Percentiles rank a stretch among this genome's conserved stretches.
These are phyloP conservation scores for Pseudocercospora eumusae DNA, from an alignment of 2,329 filamentous ascomycete genomes.

Conservation along the genomic window DNA sequence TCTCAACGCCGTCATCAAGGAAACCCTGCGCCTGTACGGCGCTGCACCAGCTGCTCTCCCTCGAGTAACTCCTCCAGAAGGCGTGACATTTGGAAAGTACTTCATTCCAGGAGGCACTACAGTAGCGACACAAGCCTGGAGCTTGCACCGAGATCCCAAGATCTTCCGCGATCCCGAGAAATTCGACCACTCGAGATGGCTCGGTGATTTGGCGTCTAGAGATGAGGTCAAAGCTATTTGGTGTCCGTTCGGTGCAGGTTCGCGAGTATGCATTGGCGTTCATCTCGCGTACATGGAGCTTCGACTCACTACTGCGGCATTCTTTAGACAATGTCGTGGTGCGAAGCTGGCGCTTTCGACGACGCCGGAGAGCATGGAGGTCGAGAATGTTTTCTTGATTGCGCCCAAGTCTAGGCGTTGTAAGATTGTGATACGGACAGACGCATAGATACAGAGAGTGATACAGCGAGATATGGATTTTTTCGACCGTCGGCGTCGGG, in stretches of 20 bases:
- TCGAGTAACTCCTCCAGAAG: constrained; percentile 40
- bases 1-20: constrained; percentile 43
- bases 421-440: constrained; percentile 8
- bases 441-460: neutral
- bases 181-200: constrained; percentile 21
- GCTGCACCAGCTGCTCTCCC: constrained; percentile 41
- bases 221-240: constrained; percentile 17
- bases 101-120: constrained; percentile 41
- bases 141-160: constrained; percentile 40
- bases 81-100: constrained; percentile 35
- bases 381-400: constrained; percentile 21
- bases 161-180: constrained; percentile 32
- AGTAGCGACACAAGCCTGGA: constrained; percentile 45
- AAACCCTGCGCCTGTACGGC: constrained; percentile 43
- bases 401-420: constrained; percentile 12
- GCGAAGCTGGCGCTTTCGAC: constrained; percentile 21
- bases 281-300: constrained; percentile 31
- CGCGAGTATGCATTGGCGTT: constrained; percentile 27
- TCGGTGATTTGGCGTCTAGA: constrained; percentile 8
- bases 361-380: constrained; percentile 27
- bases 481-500: too few species aligned
- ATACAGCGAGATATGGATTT: neutral
- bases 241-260: constrained; percentile 25
- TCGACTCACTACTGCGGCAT: constrained; percentile 23
- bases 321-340: constrained; percentile 26